Conservation (phyloP, 345 rosid genomes). For the Lumnitzera littorea region DNA sequence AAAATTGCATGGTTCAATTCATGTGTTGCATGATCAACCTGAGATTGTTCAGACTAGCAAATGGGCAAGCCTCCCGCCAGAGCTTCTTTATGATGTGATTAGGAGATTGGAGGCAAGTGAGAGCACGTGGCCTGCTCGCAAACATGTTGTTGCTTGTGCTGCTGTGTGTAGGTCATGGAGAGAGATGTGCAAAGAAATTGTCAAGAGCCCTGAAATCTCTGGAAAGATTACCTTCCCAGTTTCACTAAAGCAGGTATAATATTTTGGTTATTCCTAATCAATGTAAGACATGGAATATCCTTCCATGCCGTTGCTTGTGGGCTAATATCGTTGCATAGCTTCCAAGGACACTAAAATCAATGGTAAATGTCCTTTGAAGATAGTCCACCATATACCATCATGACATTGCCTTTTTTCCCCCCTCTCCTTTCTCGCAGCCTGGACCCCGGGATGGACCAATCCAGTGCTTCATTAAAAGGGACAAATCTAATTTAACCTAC, state of each 20-base stretch:
- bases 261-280: neutral
- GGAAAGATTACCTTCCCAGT: constrained; percentile 95
- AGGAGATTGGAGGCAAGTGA: constrained; percentile 92
- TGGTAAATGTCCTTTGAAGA: neutral
- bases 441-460: constrained; percentile 79
- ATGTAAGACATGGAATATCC: neutral
- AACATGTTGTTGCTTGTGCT: constrained; percentile 92
- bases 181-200: constrained; percentile 94
- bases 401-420: constrained; percentile 3
- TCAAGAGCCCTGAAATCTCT: constrained; percentile 64
- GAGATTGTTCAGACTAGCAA: constrained; percentile 53
- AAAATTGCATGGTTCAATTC: constrained; percentile 71
- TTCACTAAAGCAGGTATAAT: constrained; percentile 76
- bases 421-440: constrained; percentile 44
- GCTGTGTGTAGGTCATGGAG: constrained; percentile 96
- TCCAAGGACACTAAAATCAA: neutral
- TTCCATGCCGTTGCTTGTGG: neutral
- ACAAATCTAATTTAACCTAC: constrained; percentile 83
- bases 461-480: constrained; percentile 93
- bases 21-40: constrained; percentile 63
- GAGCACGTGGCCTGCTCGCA: constrained; percentile 85
- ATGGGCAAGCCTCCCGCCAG: constrained; percentile 94
- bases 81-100: constrained; percentile 81
- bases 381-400: neutral
- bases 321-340: neutral